Evolutionary conservation across 2,329 filamentous ascomycete species (phyloP).

Genomic region (Claviceps capensis): DNA sequence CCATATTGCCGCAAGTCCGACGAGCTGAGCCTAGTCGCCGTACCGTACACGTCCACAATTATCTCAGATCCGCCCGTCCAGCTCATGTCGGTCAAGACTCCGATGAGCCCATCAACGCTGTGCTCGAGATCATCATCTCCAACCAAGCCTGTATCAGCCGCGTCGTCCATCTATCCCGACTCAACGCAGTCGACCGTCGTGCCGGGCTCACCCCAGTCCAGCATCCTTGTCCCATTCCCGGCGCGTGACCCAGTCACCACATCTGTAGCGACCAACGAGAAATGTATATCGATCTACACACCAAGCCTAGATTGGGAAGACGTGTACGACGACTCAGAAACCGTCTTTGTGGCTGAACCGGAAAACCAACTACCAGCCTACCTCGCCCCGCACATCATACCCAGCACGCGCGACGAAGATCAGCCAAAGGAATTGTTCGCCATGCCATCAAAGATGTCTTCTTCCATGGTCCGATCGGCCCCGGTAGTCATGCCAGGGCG

Average conservation of each 20-base stretch:
- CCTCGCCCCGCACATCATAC: constrained; percentile 3
- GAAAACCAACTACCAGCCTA: constrained; percentile 2
- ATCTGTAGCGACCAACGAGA: neutral
- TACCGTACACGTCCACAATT: neutral
- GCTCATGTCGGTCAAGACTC: neutral
- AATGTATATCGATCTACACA: neutral
- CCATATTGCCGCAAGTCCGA: neutral
- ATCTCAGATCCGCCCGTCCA: neutral
- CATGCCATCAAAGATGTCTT: neutral
- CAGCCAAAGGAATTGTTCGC: neutral
- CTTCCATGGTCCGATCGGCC: neutral
- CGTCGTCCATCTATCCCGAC: constrained; percentile 2
- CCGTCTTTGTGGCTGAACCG: neutral
- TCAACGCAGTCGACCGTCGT: constrained; percentile 1
- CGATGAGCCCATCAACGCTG: neutral
- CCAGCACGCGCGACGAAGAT: constrained; percentile 1
- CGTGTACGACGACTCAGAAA: neutral
- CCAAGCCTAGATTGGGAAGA: neutral
- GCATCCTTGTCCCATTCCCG: neutral
- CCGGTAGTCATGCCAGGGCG: neutral
- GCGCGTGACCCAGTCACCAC: neutral
- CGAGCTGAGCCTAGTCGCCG: neutral
- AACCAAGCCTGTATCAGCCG: neutral
- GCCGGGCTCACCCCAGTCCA: neutral
- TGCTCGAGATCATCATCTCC: neutral